Base-by-base conservation (phyloP, 257 asterid species). In the Craterostigma plantagineum region DNA sequence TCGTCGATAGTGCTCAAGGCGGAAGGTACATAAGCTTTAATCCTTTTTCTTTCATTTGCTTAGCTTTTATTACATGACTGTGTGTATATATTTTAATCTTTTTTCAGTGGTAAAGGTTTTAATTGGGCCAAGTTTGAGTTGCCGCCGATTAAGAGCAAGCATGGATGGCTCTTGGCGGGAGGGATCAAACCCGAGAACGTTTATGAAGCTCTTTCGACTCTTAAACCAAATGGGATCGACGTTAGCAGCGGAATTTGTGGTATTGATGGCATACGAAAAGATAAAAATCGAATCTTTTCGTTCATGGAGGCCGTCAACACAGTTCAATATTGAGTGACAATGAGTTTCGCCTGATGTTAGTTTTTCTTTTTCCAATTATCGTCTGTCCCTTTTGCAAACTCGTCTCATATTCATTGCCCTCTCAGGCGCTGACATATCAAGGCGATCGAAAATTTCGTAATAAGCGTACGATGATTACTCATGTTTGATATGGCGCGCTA, bases 181-280 rank as follows among this genome's bases (percentile, higher is more conserved):
- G 99, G 99, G 14, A 73, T 80, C 42, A 65, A 63, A 50, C 92
- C 85, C 3, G 74, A 70, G 51, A 91, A 84, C 42, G 93, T 51
- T 9, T 57, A 45, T 7, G 75, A 75, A 61, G 94, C 92, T 16
- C 71, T 83, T 48, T 65, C 78, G 4, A 66, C 71, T 16, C 81
- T 90, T 11, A 69, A 46, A 46, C 99, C 99, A 12, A 54, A 72
- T 14, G 96, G 94, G 37, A 60, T 91, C 59, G 94, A 91, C 56
- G 92, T 91, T 5, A 80, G 93, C n/a, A 83, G 96, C 45, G 99
- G 96, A 48, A 76, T 91, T 50, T 90, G 96, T 66, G 87, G 51
- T 53, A 63, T 72, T 11, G 90, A 77, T 51, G 96, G 92, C 33
- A 67, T 90, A 49, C 75, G 48, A 48, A 90, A 90, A 64, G 99